Evolutionary conservation across 1,284 basidiomycete genomes (phyloP), one percentile per base, ranked within the genome.

Genomic region (Leccinum pachyderme): DNA sequence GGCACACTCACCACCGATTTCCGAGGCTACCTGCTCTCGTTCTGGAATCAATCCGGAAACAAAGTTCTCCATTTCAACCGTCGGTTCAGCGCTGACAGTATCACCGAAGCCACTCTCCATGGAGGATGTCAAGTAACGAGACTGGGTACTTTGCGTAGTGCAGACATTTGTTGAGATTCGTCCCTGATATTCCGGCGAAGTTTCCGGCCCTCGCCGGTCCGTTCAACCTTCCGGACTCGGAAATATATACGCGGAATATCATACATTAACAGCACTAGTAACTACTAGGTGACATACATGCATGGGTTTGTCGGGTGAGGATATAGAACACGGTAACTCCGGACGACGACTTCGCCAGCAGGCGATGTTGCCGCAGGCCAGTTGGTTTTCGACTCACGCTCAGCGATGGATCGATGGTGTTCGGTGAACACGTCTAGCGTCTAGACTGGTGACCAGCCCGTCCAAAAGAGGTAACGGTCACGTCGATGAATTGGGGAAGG

Each of bases 1-100:
- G 47, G 13, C 13, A 6, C 25, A 47, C 76, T 65, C 73, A 86
- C 87, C 87, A 71, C 83, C 80, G 48, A 90, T 76, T 73, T 89
- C 87, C 43, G 81, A 85, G 28, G 80, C 83, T 50, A 87, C 77
- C 43, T 75, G 62, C 62, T 87, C 85, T 62, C 75, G 73, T 41
- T 82, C 81, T 44, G 79, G 76, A 22, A n/a, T 25, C 31, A 87
- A 73, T 22, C 76, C 65, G 24, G 70, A 72, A 31, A 86, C 72
- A 49, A 87, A 73, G 3, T 73, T 64, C 45, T 78, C 73, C 29
- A 84, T 60, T 58, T 77, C 74, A 47, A 70, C 45, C 59, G 60
- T 62, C 37, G 61, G 56, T 58, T 73, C 64, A 41, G 47, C 50
- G 1, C 18, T 18, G 28, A 56, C 18, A 48, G 55, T 39, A 27